Evolutionary conservation across 1,284 basidiomycete species (phyloP).

Genomic region (Vanrija sp.): DNA sequence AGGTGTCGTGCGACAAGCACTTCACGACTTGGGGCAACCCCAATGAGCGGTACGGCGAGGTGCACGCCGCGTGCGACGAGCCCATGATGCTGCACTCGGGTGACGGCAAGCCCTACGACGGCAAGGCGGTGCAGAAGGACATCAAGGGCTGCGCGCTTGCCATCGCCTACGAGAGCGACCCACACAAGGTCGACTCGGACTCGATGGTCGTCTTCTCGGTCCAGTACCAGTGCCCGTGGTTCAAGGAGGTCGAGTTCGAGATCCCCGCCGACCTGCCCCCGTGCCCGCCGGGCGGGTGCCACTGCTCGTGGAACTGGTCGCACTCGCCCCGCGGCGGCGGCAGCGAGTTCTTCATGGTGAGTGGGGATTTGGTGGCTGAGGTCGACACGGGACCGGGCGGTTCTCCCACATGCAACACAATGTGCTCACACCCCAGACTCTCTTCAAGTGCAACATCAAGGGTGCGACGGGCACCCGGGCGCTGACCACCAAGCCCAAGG

Average conservation of each 20-base stretch:
- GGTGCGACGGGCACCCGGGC: slow-evolving; percentile 31
- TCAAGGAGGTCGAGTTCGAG: slow-evolving; percentile 59
- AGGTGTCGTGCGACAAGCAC: slow-evolving; percentile 38
- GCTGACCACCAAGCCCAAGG: slow-evolving; percentile 25
- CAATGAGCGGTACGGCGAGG: background rate
- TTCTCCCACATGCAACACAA: too few species aligned
- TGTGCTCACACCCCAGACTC: slow-evolving; percentile 20
- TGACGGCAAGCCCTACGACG: background rate
- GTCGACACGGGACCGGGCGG: too few species aligned
- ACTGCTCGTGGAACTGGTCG: slow-evolving; percentile 43
- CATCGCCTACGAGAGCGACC: slow-evolving; percentile 65
- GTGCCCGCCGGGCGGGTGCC: slow-evolving; percentile 52
- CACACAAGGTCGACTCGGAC: slow-evolving; percentile 56
- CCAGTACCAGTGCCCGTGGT: slow-evolving; percentile 69
- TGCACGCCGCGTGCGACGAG: background rate
- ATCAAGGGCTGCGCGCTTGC: slow-evolving; percentile 47
- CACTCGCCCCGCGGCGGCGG: slow-evolving; percentile 33
- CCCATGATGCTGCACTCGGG: background rate
- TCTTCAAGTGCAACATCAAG: slow-evolving; percentile 41
- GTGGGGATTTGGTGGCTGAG: too few species aligned
- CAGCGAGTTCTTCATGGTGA: too few species aligned
- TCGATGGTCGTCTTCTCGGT: slow-evolving; percentile 68
- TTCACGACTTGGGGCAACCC: background rate
- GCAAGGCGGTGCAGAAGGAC: background rate
- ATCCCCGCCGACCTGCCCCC: slow-evolving; percentile 64